Evolutionary conservation across 1,284 basidiomycete species (phyloP).

Genomic region (Apiotrichum brassicae): DNA sequence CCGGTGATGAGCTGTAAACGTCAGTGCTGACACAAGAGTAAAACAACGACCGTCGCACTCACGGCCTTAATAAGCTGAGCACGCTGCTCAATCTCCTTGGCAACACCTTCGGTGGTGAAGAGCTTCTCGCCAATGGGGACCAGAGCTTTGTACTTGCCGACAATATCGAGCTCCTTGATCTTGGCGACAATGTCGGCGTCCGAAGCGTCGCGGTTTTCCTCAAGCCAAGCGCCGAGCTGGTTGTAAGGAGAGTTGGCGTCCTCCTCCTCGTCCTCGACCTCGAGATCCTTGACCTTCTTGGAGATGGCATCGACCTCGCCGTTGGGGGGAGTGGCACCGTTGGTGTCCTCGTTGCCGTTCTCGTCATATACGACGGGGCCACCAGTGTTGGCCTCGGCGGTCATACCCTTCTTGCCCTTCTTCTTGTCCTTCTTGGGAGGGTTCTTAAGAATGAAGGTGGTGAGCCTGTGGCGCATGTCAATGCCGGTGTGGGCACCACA

Average conservation of each 20-base stretch:
- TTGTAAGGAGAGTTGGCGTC: constrained; percentile 79
- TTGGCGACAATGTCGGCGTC: constrained; percentile 69
- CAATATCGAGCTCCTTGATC: constrained; percentile 84
- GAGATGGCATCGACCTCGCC: constrained; percentile 48
- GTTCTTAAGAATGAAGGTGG: constrained; percentile 96
- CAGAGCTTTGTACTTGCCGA: constrained; percentile 91
- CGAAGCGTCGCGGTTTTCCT: constrained; percentile 58
- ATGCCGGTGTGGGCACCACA: constrained; percentile 87
- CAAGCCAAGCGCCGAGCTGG: constrained; percentile 77
- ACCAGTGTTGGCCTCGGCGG: constrained; percentile 41
- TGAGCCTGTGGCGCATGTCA: constrained; percentile 96
- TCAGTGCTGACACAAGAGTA: not conserved
- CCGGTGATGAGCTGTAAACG: constrained; percentile 48
- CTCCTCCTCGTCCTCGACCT: constrained; percentile 75
- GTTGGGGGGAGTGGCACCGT: constrained; percentile 29
- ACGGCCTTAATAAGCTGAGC: constrained; percentile 76
- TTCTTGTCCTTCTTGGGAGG: constrained; percentile 70
- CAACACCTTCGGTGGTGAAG: constrained; percentile 67
- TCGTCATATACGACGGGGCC: constrained; percentile 41
- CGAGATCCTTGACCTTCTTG: constrained; percentile 72
- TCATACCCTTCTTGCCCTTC: constrained; percentile 53
- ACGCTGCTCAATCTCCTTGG: constrained; percentile 67
- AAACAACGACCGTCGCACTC: constrained; percentile 24
- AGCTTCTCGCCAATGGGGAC: constrained; percentile 80
- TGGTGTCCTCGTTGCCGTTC: constrained; percentile 23